A percentile compares a stretch with the other conserved stretches of the same genome.
Evolutionary conservation across 2,329 filamentous ascomycete species (phyloP).

Genomic region (Scedosporium apiospermum): DNA sequence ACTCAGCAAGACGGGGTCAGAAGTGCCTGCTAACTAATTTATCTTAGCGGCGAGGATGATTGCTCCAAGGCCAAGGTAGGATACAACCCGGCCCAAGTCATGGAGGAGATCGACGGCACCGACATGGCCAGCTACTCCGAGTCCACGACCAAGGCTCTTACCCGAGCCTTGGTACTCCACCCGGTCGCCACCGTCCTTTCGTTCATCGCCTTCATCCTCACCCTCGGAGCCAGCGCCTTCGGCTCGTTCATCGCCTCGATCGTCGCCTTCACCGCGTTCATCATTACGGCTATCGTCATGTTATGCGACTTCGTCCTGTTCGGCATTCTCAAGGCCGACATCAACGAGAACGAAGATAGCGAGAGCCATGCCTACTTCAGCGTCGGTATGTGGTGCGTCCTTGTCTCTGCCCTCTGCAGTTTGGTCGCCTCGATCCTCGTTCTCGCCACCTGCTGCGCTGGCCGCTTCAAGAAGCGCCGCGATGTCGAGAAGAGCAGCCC

Average conservation of each 20-base stretch:
- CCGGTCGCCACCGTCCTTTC: constrained; percentile 47
- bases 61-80: constrained; percentile 42
- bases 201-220: constrained; percentile 50
- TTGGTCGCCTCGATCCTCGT: constrained; percentile 47
- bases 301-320: constrained; percentile 50
- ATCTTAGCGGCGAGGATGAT: constrained; percentile 24
- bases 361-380: constrained; percentile 39
- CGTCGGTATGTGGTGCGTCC: constrained; percentile 47
- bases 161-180: constrained; percentile 52
- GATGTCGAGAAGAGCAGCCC: background rate
- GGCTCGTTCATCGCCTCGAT: constrained; percentile 43
- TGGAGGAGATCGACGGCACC: constrained; percentile 26
- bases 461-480: constrained; percentile 27
- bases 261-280: constrained; percentile 37
- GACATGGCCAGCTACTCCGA: constrained; percentile 31
- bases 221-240: constrained; percentile 38
- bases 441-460: constrained; percentile 52
- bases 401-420: constrained; percentile 44
- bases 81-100: constrained; percentile 42
- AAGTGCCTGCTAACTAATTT: background rate
- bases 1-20: background rate
- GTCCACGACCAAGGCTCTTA: constrained; percentile 38
- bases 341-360: constrained; percentile 33
- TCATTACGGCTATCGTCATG: constrained; percentile 37
- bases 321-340: constrained; percentile 39